These are phyloP conservation scores for Fusarium pseudocircinatum DNA, from an alignment of 2,329 filamentous ascomycete species.

Conservation along the genomic window DNA sequence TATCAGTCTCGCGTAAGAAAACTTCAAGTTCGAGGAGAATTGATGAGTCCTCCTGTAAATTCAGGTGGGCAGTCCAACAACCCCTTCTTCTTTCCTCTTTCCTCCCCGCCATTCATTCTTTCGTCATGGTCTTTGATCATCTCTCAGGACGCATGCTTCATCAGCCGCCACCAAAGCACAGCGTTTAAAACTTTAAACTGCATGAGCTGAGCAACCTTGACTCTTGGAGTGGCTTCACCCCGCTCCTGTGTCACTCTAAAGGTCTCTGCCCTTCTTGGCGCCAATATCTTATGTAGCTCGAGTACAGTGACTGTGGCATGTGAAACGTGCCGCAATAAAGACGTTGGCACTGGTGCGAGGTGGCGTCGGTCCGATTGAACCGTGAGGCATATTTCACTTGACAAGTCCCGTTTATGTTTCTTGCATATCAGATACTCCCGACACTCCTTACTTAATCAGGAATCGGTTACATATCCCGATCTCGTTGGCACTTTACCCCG, in stretches of 20 bases:
- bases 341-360: background rate
- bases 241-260: background rate
- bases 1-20: too few species aligned
- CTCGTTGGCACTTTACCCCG: background rate
- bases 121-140: rapidly evolving
- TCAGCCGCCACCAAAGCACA: background rate
- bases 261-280: background rate
- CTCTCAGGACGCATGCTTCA: background rate
- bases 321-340: background rate
- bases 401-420: background rate
- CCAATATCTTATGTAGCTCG: background rate
- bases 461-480: background rate
- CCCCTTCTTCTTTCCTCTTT: background rate
- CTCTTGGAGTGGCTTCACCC: background rate
- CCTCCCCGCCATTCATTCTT: rapidly evolving
- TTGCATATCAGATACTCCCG: background rate
- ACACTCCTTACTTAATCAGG: background rate
- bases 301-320: background rate
- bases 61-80: background rate
- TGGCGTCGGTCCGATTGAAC: background rate
- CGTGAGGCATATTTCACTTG: background rate
- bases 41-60: background rate
- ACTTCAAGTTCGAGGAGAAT: background rate
- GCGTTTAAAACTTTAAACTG: background rate
- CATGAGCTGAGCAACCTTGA: background rate